Base-by-base conservation (phyloP, 495 filamentous ascomycete genomes). In the Annulohypoxylon bovei region DNA sequence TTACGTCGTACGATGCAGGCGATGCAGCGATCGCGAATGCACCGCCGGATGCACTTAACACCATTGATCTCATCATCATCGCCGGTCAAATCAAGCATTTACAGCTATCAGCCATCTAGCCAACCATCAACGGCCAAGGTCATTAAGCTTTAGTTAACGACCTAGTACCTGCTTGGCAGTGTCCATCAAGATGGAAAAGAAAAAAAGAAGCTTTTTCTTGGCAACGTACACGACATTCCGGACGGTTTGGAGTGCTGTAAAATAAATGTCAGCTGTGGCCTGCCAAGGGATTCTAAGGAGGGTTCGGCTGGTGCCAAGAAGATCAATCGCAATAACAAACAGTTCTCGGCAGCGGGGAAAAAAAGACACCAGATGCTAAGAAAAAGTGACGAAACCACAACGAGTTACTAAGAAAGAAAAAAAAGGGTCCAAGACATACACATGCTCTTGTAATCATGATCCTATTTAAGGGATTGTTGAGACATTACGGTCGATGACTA, bases 151-250 rank as follows among this genome's bases (percentile, higher is more conserved):
- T 70, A 62, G 55, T 42, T 56, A 42, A 65, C 28, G 32, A 59
- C 28, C 60, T 11, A 59, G 55, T 61, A 60, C 40, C 47, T 68
- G 60, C 70, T 72, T 72, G 70, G 70, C 70, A 46, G 40, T 49
- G 64, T 33, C 65, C 60, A 67, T 53, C 55, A 50, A 33, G 27
- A 42, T 52, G 59, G 53, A 47, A 67, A 49, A 61, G 23, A 62
- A 68, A 57, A 71, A 72, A 73, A 75, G 67, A 73, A 77, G 73
- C 50, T 66, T 77, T 76, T 61, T 72, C 75, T 77, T 77, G 75
- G 75, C 75, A 64, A 77, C 75, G 53, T 77, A 77, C 75, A 77
- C 75, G 58, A 75, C 75, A 73, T 77, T 77, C 69, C 75, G 75
- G 67, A 77, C 58, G 70, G 73, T 65, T 75, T 77, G 75, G 66